Percentiles rank a stretch among this genome's conserved stretches.
These are phyloP conservation scores for Aspergillus hancockii DNA, from an alignment of 495 filamentous ascomycete genomes.

Conservation along the genomic window DNA sequence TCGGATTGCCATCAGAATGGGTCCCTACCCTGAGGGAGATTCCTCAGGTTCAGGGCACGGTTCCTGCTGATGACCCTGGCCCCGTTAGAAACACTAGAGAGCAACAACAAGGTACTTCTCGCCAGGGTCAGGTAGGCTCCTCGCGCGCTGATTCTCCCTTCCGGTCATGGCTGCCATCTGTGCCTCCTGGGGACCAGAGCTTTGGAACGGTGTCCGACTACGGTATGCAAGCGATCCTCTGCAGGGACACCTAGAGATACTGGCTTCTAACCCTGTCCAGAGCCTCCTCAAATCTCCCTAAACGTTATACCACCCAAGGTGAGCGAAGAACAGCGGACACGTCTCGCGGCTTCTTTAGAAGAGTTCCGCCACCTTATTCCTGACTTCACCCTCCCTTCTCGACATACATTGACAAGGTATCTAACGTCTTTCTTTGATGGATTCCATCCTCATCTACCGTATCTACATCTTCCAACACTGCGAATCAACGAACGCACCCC, in stretches of 20 bases:
- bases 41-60: conserved; percentile 29
- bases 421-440: conserved; percentile 41
- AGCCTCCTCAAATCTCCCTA: conserved; percentile 32
- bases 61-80: conserved; percentile 28
- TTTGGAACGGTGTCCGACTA: conserved; percentile 37
- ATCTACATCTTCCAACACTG: conserved; percentile 38
- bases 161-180: conserved; percentile 43
- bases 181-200: conserved; percentile 39
- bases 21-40: conserved; percentile 32
- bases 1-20: conserved; percentile 43
- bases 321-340: conserved; percentile 38
- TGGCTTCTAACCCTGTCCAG: conserved; percentile 17
- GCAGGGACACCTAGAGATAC: background rate
- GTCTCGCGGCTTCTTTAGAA: conserved; percentile 37
- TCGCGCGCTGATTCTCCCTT: conserved; percentile 43
- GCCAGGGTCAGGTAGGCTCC: conserved; percentile 23
- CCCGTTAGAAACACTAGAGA: conserved; percentile 20
- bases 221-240: conserved; percentile 22
- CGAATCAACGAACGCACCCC: conserved; percentile 36
- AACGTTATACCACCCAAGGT: conserved; percentile 32
- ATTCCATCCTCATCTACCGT: conserved; percentile 40
- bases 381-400: conserved; percentile 40
- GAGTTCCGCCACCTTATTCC: conserved; percentile 41
- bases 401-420: conserved; percentile 40
- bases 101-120: conserved; percentile 22